These are phyloP conservation scores for Chlorella sp. DNA, from an alignment of 139 green algal species.

Conservation along the genomic window DNA sequence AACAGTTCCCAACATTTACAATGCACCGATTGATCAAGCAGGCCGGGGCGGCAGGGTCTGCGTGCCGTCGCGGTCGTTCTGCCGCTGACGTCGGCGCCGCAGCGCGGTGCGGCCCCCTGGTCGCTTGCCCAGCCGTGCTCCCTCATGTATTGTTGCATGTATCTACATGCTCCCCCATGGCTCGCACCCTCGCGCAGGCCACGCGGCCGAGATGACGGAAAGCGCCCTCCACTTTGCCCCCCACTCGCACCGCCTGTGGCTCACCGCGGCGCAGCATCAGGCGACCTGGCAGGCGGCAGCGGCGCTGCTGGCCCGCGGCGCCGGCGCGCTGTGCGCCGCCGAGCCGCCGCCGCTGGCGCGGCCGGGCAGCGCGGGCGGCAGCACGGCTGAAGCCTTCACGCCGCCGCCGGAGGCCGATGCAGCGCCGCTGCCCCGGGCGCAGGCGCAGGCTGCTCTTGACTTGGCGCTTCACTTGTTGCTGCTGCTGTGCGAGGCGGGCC, in stretches of 20 bases:
- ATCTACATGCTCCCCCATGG: no score
- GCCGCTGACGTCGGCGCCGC: not conserved
- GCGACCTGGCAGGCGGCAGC: not conserved
- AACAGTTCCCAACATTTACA: not conserved
- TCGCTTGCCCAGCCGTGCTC: no score
- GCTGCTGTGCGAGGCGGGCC: not conserved
- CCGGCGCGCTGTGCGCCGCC: not conserved
- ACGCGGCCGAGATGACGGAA: not conserved
- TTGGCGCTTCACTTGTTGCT: conserved; percentile 1
- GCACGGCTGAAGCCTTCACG: not conserved
- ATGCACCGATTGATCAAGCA: not conserved
- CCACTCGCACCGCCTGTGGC: not conserved
- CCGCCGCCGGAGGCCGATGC: not conserved
- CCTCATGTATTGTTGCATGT: no score
- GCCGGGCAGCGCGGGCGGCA: not conserved
- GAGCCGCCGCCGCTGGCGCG: not conserved
- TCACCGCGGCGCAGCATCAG: not conserved
- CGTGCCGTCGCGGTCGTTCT: not conserved
- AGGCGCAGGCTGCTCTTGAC: not conserved
- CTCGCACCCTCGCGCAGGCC: not conserved
- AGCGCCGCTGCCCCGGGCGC: not conserved
- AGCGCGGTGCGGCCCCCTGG: not conserved
- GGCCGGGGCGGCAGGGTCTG: not conserved
- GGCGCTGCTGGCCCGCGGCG: not conserved
- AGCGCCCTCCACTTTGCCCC: not conserved